Percentiles rank a stretch among this genome's conserved stretches.
phyloP scores from a whole-genome alignment of 1,284 basidiomycete genomes.

The Coniferiporia weirii region DNA sequence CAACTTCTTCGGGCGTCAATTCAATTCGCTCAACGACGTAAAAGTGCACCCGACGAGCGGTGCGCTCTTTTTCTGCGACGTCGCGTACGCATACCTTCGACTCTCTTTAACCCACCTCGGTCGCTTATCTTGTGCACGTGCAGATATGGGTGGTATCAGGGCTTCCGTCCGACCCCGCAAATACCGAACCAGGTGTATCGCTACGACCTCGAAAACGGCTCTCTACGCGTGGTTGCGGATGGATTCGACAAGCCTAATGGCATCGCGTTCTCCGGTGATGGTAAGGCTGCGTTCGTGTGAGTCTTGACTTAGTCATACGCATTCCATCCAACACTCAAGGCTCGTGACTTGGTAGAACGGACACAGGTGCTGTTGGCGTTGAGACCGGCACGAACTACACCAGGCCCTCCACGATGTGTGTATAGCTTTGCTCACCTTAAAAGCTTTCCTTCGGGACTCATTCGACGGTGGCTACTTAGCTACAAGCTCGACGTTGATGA shows the following conservation, averaged over 20 bases:
- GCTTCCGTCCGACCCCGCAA: constrained; percentile 59
- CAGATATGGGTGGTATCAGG: constrained; percentile 60
- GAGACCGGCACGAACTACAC: constrained; percentile 56
- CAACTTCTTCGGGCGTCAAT: constrained; percentile 73
- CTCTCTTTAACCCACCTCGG: background rate
- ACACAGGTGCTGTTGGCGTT: constrained; percentile 45
- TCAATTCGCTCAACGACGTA: constrained; percentile 77
- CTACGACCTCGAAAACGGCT: constrained; percentile 58
- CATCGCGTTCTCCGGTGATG: constrained; percentile 64
- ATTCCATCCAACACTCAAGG: background rate
- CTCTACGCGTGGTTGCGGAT: constrained; percentile 65
- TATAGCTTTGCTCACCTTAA: constrained; percentile 7
- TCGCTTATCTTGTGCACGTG: background rate
- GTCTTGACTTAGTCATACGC: constrained; percentile 23
- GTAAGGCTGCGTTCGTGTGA: constrained; percentile 61
- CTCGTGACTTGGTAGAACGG: constrained; percentile 35
- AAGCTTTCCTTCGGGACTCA: background rate
- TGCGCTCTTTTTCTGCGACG: constrained; percentile 69
- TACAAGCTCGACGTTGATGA: constrained; percentile 71
- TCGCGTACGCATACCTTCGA: constrained; percentile 43
- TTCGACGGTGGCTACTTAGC: constrained; percentile 30
- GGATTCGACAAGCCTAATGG: constrained; percentile 61
- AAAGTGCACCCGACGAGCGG: constrained; percentile 64
- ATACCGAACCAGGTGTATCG: constrained; percentile 72
- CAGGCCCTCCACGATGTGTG: constrained; percentile 63